phyloP scores from a whole-genome alignment of 2,329 filamentous ascomycete species.

The Tympanopsis confertula region DNA sequence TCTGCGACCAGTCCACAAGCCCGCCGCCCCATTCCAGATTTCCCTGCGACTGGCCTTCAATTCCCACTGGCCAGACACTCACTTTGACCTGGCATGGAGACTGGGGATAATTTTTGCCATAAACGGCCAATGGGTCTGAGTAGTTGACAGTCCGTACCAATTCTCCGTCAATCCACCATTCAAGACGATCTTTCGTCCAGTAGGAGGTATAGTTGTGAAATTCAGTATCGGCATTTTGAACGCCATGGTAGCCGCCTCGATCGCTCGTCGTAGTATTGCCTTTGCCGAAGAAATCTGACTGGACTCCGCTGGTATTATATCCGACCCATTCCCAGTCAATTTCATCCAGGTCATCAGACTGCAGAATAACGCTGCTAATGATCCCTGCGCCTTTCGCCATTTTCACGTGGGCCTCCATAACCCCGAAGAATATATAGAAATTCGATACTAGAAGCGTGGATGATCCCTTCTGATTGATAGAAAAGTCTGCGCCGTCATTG shows the following conservation, averaged over 20 bases:
- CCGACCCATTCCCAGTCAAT: slow-evolving; percentile 71
- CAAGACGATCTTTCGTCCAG: slow-evolving; percentile 55
- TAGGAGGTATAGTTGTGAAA: slow-evolving; percentile 65
- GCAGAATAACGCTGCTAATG: slow-evolving; percentile 60
- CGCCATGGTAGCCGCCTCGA: slow-evolving; percentile 50
- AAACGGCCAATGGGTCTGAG: slow-evolving; percentile 26
- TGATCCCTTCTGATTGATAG: slow-evolving; percentile 50
- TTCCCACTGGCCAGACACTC: slow-evolving; percentile 60
- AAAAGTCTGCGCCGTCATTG: slow-evolving; percentile 53
- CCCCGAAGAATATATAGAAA: slow-evolving; percentile 72
- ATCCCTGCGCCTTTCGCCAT: slow-evolving; percentile 58
- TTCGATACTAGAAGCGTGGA: slow-evolving; percentile 54
- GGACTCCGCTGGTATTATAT: slow-evolving; percentile 45
- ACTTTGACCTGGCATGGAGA: slow-evolving; percentile 62
- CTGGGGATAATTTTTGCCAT: slow-evolving; percentile 55
- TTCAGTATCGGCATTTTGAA: slow-evolving; percentile 39
- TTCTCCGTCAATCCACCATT: slow-evolving; percentile 54
- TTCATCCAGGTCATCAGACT: slow-evolving; percentile 61
- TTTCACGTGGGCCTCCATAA: slow-evolving; percentile 52
- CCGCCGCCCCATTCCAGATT: slow-evolving; percentile 63
- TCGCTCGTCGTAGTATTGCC: slow-evolving; percentile 55
- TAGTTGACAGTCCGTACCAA: slow-evolving; percentile 53
- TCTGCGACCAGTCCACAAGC: slow-evolving; percentile 48
- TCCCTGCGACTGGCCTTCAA: slow-evolving; percentile 48
- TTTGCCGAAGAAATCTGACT: slow-evolving; percentile 66